phyloP scores from a whole-genome alignment of 805 yeast genomes.

The Pichia manshurica region DNA sequence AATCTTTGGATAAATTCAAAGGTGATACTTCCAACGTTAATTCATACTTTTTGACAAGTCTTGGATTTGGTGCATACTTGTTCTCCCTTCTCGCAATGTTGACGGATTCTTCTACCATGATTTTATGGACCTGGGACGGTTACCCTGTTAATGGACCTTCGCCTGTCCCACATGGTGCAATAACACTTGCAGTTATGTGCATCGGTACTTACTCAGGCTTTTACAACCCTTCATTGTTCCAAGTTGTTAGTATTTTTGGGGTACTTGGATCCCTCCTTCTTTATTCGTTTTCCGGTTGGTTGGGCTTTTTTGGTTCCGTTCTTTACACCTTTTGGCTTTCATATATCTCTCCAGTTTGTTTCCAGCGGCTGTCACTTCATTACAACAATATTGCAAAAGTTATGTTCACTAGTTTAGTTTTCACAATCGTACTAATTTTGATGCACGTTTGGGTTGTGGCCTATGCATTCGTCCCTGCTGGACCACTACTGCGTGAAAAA shows the following conservation, averaged over 20 bases:
- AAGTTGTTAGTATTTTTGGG: conserved; percentile 31
- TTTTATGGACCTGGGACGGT: conserved; percentile 97
- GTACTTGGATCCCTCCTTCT: conserved; percentile 46
- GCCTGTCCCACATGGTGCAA: conserved; percentile 77
- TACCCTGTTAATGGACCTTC: conserved; percentile 82
- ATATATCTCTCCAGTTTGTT: conserved; percentile 53
- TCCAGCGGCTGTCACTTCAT: conserved; percentile 40
- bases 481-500: conserved; percentile 81
- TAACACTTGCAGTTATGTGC: conserved; percentile 54
- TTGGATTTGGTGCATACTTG: conserved; percentile 73
- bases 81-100: conserved; percentile 69
- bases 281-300: conserved; percentile 56
- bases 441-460: conserved; percentile 97
- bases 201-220: conserved; percentile 49
- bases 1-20: too few relatives aligned
- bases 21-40: not conserved
- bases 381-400: conserved; percentile 47
- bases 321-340: conserved; percentile 54
- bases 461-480: conserved; percentile 96
- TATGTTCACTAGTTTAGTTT: conserved; percentile 43
- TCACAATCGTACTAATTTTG: conserved; percentile 52
- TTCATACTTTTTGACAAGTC: conserved; percentile 40
- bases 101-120: conserved; percentile 78
- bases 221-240: conserved; percentile 24
- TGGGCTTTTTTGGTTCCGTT: conserved; percentile 70